phyloP scores from a whole-genome alignment of 2,329 filamentous ascomycete genomes.

The Ceratocystis albifundus region DNA sequence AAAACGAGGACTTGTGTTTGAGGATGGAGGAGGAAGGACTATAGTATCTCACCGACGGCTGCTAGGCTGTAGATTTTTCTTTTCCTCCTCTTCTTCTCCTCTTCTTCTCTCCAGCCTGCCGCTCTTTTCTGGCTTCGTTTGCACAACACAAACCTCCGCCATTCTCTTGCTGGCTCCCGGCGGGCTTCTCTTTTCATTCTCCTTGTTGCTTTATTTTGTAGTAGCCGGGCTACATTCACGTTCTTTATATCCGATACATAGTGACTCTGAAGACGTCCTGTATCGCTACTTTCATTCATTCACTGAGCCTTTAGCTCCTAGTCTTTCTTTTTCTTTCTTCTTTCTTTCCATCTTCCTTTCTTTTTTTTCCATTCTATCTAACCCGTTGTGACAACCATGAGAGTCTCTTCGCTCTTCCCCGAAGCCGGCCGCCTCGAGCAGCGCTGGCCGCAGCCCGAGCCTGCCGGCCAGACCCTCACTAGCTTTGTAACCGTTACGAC shows the following conservation, averaged over 20 bases:
- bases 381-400: conserved; percentile 13
- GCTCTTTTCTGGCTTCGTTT: conserved; percentile 7
- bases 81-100: conserved; percentile 8
- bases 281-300: conserved; percentile 8
- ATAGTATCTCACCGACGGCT: not conserved
- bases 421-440: conserved; percentile 13
- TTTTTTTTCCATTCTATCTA: not conserved
- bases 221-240: conserved; percentile 21
- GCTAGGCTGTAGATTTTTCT: not conserved
- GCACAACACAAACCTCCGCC: not conserved
- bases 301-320: not conserved
- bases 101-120: conserved; percentile 11
- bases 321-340: conserved; percentile 6
- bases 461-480: not conserved
- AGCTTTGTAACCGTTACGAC: not conserved
- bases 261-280: not conserved
- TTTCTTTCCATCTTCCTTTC: too few relatives aligned
- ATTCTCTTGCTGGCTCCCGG: conserved; percentile 19
- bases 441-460: conserved; percentile 12
- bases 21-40: not conserved
- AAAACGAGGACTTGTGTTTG: conserved; percentile 4
- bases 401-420: conserved; percentile 13
- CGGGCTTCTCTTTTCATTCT: conserved; percentile 13
- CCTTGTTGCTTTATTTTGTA: conserved; percentile 12
- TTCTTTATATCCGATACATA: conserved; percentile 3